Base-by-base conservation (phyloP, 1,284 basidiomycete species). In the Chalciporus sp. region DNA sequence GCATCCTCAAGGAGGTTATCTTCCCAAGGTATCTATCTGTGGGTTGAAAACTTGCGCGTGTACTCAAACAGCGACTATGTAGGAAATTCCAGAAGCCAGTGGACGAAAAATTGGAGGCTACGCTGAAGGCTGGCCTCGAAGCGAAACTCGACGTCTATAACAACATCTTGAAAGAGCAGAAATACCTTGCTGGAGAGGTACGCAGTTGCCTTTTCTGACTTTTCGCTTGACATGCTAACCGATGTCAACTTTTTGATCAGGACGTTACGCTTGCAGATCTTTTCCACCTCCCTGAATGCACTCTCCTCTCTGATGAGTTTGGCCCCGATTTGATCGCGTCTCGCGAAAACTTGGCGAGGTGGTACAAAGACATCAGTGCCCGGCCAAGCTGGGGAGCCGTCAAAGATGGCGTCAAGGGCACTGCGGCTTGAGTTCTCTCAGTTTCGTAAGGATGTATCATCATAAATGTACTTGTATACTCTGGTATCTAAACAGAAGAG, bases 201-300 rank as follows among this genome's bases (percentile, higher is more conserved):
- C 26, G 43, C 29, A 11, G 11, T 11, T 11, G 12, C 26, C 10
- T 8, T 28, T 16, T 45, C 43, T 14, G 23, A 45, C 5, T 45
- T 10, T 45, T 20, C 7, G 27, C 4, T 28, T 12, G 17, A 16
- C 17, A 7, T 44, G 29, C 26, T 29, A 14, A 17, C n/a, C 23
- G 17, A n/a, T 14, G 27, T 17, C 27, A n/a, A 23, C 23, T 23
- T 23, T 23, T 45, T n/a, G 28, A 2, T 31, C 56, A 78, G 74
- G 66, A 74, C 42, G 41, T 80, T 42, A 77, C 77, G 12, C 66
- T 83, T 11, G 79, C 74, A 1, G 81, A 84, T 61, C 63, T 83
- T 9, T 81, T 74, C 72, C 79, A 83, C 57, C 63, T 83, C 5
- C 76, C 81, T 0, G 75, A 74, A 54, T 77, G 72, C 10, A 27